Percentiles rank a stretch among this genome's conserved stretches.
These are phyloP conservation scores for Chenopodium berlandieri DNA, from an alignment of 148 eudicot species.

Conservation along the genomic window DNA sequence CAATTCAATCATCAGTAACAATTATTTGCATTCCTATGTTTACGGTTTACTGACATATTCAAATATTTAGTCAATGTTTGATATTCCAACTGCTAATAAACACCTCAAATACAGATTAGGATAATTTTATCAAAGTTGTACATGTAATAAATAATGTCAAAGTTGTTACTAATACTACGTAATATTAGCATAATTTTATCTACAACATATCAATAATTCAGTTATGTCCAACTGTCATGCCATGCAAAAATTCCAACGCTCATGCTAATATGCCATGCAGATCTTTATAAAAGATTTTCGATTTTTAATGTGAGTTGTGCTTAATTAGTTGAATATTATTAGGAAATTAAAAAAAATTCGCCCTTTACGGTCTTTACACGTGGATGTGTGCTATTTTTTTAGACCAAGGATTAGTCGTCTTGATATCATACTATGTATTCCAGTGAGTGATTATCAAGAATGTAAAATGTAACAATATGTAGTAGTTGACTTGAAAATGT, in stretches of 20 bases:
- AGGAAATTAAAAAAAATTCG: too few relatives aligned
- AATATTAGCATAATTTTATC: neutral
- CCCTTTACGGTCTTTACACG: neutral
- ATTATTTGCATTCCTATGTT: neutral
- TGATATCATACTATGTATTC: too few relatives aligned
- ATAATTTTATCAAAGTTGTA: too few relatives aligned
- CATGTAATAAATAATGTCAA: neutral
- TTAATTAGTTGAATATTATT: too few relatives aligned
- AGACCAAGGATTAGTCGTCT: too few relatives aligned
- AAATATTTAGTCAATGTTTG: neutral
- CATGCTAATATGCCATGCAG: neutral
- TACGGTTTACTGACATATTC: neutral
- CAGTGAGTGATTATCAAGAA: too few relatives aligned
- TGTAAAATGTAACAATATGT: too few relatives aligned
- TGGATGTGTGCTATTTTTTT: too few relatives aligned
- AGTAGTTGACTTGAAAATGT: too few relatives aligned
- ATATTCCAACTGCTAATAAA: neutral
- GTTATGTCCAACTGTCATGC: slow-evolving; percentile 1
- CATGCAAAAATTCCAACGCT: neutral
- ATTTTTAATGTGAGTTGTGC: neutral
- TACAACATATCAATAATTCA: neutral
- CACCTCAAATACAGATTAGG: neutral
- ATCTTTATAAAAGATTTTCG: neutral
- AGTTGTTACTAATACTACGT: neutral
- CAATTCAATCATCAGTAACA: neutral